Conservation (phyloP, 768 basidiomycete genomes). For the Neoboletus subvelutipes region DNA sequence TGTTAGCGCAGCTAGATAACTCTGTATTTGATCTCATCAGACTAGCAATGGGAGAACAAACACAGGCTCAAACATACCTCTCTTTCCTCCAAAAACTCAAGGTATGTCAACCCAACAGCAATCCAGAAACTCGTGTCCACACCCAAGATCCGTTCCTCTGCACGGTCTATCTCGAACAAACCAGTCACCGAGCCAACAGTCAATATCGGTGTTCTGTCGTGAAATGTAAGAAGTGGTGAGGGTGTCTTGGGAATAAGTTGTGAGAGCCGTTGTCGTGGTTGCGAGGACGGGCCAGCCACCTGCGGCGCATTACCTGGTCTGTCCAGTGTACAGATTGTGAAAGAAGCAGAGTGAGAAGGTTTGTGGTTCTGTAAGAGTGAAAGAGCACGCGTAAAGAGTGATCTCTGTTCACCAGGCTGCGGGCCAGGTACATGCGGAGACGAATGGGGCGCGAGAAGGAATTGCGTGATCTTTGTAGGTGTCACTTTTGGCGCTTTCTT, state of each 20-base stretch:
- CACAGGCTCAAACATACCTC: constrained; percentile 51
- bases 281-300: constrained; percentile 20
- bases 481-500: constrained; percentile 9
- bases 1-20: constrained; percentile 53
- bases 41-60: not conserved
- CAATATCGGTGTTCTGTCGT: constrained; percentile 69
- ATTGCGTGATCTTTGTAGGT: constrained; percentile 42
- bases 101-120: constrained; percentile 67
- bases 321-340: constrained; percentile 44
- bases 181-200: constrained; percentile 60
- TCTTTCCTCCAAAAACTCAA: constrained; percentile 75
- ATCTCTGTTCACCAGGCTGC: constrained; percentile 32
- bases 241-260: constrained; percentile 31
- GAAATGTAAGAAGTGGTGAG: constrained; percentile 60
- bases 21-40: constrained; percentile 36
- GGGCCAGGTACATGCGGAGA: constrained; percentile 34
- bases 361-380: constrained; percentile 47
- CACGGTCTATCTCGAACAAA: constrained; percentile 58
- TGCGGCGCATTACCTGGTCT: constrained; percentile 18
- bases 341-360: constrained; percentile 62
- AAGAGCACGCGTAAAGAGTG: constrained; percentile 52
- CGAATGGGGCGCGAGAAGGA: constrained; percentile 51
- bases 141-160: constrained; percentile 57
- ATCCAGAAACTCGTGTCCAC: constrained; percentile 81
- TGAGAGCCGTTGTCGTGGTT: constrained; percentile 20